Evolutionary conservation across 331 rosid genomes (phyloP).

Genomic region (Malus hybrid): DNA sequence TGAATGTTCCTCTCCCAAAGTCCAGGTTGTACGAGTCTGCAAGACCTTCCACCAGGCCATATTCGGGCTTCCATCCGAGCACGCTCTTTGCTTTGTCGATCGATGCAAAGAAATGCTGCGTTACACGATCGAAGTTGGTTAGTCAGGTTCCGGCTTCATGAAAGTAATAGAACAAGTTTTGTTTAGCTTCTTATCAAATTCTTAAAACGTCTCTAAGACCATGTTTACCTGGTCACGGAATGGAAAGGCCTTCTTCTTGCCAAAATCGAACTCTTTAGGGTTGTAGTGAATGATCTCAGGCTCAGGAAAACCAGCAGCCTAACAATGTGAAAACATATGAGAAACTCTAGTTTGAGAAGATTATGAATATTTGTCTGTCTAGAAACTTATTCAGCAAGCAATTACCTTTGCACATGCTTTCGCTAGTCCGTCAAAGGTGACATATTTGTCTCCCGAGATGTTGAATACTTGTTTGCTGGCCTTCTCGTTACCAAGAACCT

Average conservation of each 20-base stretch:
- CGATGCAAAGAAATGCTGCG: conserved; percentile 96
- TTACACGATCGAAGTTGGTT: background rate
- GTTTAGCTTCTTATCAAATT: background rate
- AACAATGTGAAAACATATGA: conserved; percentile 3
- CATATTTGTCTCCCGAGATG: conserved; percentile 86
- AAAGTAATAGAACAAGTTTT: background rate
- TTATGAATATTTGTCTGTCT: background rate
- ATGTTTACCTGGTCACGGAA: conserved; percentile 83
- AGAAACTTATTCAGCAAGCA: background rate
- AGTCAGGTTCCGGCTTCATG: background rate
- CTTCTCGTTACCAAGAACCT: conserved; percentile 82
- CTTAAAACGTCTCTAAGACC: background rate
- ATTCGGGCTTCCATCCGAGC: conserved; percentile 75
- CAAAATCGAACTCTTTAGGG: conserved; percentile 86
- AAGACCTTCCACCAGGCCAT: conserved; percentile 74
- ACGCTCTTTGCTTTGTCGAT: conserved; percentile 77
- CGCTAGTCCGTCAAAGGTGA: conserved; percentile 88
- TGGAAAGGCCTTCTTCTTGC: conserved; percentile 89
- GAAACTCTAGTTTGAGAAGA: conserved; percentile 1
- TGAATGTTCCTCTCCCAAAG: conserved; percentile 84
- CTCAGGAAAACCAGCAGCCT: conserved; percentile 95
- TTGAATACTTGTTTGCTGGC: conserved; percentile 92
- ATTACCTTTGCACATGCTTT: conserved; percentile 94
- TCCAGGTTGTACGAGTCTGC: conserved; percentile 79
- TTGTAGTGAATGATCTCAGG: conserved; percentile 89